Conservation (phyloP, 2,329 filamentous ascomycete genomes). For the Rutstroemia sp. region DNA sequence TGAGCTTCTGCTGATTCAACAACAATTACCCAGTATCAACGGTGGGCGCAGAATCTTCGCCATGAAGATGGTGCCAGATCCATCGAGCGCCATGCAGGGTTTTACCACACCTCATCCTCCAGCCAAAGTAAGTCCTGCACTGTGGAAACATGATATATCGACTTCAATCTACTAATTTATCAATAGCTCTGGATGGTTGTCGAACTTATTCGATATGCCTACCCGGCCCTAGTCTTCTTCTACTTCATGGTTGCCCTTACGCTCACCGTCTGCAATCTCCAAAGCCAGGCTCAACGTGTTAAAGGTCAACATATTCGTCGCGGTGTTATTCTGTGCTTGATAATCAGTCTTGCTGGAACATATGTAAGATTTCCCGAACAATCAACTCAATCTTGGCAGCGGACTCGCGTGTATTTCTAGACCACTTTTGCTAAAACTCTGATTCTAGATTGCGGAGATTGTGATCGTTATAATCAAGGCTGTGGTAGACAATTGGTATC, state of each 20-base stretch:
- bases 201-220: slow-evolving; percentile 45
- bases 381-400: slow-evolving; percentile 36
- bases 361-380: slow-evolving; percentile 31
- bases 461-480: slow-evolving; percentile 21
- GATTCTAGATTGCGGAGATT: slow-evolving; percentile 26
- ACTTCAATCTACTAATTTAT: background rate
- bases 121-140: background rate
- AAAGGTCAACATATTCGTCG: slow-evolving; percentile 35
- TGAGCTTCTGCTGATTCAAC: background rate
- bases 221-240: slow-evolving; percentile 47
- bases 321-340: slow-evolving; percentile 36
- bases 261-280: slow-evolving; percentile 46
- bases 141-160: background rate
- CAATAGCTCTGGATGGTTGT: slow-evolving; percentile 17
- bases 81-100: background rate
- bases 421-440: slow-evolving; percentile 28
- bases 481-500: slow-evolving; percentile 18
- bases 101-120: background rate
- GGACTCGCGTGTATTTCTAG: background rate
- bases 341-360: slow-evolving; percentile 29
- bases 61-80: background rate
- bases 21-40: background rate
- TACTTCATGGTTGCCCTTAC: slow-evolving; percentile 49
- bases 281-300: slow-evolving; percentile 35
- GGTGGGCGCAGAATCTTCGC: background rate